A percentile compares a stretch with the other conserved stretches of the same genome.
Conservation (phyloP, 2,329 filamentous ascomycete species). For the Seiridium cupressi region DNA sequence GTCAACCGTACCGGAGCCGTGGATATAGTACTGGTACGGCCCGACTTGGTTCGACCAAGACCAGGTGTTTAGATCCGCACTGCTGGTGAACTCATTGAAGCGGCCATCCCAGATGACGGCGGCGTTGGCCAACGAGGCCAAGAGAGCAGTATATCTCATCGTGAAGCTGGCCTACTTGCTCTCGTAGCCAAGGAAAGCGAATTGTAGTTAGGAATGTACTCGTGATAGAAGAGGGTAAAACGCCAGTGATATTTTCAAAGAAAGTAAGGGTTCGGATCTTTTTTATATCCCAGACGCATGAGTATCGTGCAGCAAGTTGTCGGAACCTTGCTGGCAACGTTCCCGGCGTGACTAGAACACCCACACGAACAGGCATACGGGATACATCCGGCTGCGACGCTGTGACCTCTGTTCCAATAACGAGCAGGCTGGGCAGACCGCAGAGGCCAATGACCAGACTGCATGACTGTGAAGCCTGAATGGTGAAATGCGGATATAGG, state of each 20-base stretch:
- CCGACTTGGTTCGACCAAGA: constrained; percentile 61
- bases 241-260: too few species aligned
- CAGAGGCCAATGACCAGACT: not conserved
- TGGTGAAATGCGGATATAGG: not conserved
- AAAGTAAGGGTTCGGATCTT: too few species aligned
- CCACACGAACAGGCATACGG: not conserved
- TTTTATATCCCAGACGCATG: too few species aligned
- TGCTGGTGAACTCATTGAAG: constrained; percentile 51
- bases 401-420: not conserved
- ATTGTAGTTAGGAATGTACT: too few species aligned
- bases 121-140: constrained; percentile 9
- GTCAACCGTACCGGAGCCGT: constrained; percentile 53
- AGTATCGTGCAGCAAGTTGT: too few species aligned
- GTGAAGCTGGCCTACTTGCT: not conserved
- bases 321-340: too few species aligned
- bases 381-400: not conserved
- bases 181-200: too few species aligned
- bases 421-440: not conserved
- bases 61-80: constrained; percentile 52
- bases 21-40: constrained; percentile 74
- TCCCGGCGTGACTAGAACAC: not conserved
- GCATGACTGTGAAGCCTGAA: not conserved
- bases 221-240: too few species aligned
- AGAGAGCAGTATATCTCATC: not conserved
- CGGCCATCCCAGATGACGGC: constrained; percentile 59